Evolutionary conservation across 2,329 filamentous ascomycete species (phyloP).

Genomic region (Parastagonospora nodorum): DNA sequence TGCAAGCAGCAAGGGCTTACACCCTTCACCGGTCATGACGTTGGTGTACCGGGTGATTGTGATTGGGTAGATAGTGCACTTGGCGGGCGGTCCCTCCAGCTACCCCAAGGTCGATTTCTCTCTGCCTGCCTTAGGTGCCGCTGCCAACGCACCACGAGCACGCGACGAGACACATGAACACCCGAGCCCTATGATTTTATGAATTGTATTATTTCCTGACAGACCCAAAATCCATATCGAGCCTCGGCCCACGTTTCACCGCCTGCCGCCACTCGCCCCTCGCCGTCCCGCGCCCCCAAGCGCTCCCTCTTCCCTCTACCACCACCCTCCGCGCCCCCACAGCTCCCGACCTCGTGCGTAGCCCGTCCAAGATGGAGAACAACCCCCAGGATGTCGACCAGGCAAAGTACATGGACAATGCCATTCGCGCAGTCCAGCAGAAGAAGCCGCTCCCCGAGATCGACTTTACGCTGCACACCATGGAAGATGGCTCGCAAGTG

Average conservation of each 20-base stretch:
- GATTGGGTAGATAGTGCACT: constrained; percentile 15
- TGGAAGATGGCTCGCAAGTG: constrained; percentile 96
- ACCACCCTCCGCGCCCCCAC: constrained; percentile 25
- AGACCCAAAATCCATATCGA: constrained; percentile 12
- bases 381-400: constrained; percentile 44
- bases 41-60: constrained; percentile 1
- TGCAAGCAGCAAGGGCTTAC: background rate
- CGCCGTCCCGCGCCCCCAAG: constrained; percentile 36
- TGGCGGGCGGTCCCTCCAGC: constrained; percentile 10
- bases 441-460: constrained; percentile 98
- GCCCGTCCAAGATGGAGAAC: constrained; percentile 43
- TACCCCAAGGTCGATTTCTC: constrained; percentile 14
- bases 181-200: constrained; percentile 4
- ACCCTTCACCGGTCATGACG: constrained; percentile 5
- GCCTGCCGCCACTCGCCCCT: constrained; percentile 40
- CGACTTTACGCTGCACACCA: constrained; percentile 96
- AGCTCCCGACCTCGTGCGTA: constrained; percentile 21
- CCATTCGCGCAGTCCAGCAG: constrained; percentile 86
- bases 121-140: constrained; percentile 27
- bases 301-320: constrained; percentile 35
- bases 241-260: constrained; percentile 38
- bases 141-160: constrained; percentile 31
- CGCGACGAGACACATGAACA: constrained; percentile 33
- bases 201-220: constrained; percentile 15
- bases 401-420: constrained; percentile 72